phyloP scores from a whole-genome alignment of 306 rosid species.

The Glycine soja region DNA sequence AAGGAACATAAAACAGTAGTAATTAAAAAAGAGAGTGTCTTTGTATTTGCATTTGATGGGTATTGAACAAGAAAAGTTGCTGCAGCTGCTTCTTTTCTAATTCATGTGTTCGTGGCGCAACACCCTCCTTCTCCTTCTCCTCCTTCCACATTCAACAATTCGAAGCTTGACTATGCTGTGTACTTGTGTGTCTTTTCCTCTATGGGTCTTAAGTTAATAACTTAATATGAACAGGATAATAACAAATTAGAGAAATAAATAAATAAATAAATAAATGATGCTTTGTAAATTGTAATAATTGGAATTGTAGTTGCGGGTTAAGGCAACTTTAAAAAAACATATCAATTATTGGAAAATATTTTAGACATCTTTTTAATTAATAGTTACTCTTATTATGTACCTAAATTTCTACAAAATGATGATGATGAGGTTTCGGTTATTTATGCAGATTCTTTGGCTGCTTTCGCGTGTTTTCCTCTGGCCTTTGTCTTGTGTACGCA shows the following conservation, averaged over 20 bases:
- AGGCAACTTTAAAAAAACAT: neutral
- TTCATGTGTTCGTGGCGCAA: constrained; percentile 14
- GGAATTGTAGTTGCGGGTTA: neutral
- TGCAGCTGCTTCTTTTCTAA: constrained; percentile 35
- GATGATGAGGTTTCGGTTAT: constrained; percentile 24
- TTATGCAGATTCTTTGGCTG: constrained; percentile 25
- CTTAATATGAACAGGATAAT: neutral
- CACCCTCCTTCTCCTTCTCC: neutral
- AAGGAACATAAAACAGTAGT: constrained; percentile 21
- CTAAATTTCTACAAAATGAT: neutral
- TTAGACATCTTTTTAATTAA: neutral
- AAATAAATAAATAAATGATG: neutral
- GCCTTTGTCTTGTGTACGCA: neutral
- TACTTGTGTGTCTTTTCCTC: neutral
- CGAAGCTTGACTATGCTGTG: constrained; percentile 46
- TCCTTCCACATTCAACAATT: constrained; percentile 34
- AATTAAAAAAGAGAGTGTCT: constrained; percentile 23
- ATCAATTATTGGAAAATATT: neutral
- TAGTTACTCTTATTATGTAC: neutral
- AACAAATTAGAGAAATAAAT: neutral
- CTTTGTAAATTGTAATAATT: neutral
- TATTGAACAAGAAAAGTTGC: constrained; percentile 49
- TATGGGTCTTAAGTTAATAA: neutral
- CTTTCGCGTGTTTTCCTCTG: constrained; percentile 22
- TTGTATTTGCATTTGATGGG: constrained; percentile 21